Base-by-base conservation (phyloP, 805 yeast species). In the Starmerella cellae region DNA sequence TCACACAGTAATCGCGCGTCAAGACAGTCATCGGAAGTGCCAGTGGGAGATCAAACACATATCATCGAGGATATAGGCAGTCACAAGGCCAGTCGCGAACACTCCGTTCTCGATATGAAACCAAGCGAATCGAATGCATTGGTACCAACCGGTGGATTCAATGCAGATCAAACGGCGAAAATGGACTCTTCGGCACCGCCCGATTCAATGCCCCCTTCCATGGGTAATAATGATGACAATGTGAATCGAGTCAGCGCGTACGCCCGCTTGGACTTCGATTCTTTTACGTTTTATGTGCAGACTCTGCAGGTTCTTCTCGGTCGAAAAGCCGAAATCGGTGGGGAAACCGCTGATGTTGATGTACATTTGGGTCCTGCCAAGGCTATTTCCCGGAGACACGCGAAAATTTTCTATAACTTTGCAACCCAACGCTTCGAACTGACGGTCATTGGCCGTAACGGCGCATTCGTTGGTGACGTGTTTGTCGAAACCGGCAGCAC, bases 341-440 rank as follows among this genome's bases (percentile, higher is more conserved):
- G 58, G 35, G 44, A 39, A 32, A 72, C 82, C 4, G 82, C 88
- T 10, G 56, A 54, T 31, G 54, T 51, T 13, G 98, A 88, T 63
- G 95, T 91, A 34, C 95, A 91, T 64, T 63, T 91, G 35, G 94
- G 95, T 9, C 75, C 82, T 13, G 82, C 87, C 33, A 91, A 91
- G 64, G 94, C 96, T 9, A 84, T 91, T 16, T 84, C 95, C 5
- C 67, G 98, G 57, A 70, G 84, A 45, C 98, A 91, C 61, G 98
- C 97, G 4, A 87, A 83, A 61, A 88, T 91, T 14, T 88, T 87
- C 59, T 91, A 88, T 65, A 91, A 91, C 59, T 91, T 91, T 62
- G 97, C 95, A 3, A 85, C 93, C 3, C 97, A 88, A 58, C 65
- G 94, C 50, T 91, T 91, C 57, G 98, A 91, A 61, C 65, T 91